Conservation (phyloP, 352 stramenopile species). For the Phytophthora crassamura region DNA sequence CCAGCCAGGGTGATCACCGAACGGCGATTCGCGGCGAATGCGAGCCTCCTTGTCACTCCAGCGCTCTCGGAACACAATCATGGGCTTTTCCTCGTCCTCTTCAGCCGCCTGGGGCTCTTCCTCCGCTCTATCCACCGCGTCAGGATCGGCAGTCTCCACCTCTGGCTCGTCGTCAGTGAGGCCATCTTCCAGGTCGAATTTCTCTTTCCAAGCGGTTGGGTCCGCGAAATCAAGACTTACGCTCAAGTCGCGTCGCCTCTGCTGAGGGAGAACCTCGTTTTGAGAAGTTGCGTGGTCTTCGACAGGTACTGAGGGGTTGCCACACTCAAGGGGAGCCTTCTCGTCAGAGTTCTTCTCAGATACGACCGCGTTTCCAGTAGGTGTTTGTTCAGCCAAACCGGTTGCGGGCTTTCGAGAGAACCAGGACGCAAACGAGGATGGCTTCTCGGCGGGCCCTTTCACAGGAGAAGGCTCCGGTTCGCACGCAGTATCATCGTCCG, state of each 20-base stretch:
- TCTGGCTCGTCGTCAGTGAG: slow-evolving; percentile 58
- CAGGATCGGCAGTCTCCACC: slow-evolving; percentile 37
- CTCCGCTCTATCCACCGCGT: slow-evolving; percentile 20
- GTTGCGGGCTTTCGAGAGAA: slow-evolving; percentile 38
- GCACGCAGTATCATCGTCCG: slow-evolving; percentile 18
- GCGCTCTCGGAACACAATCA: slow-evolving; percentile 85
- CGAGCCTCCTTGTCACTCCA: slow-evolving; percentile 82
- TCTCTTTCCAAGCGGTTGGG: slow-evolving; percentile 70
- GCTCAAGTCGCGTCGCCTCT: slow-evolving; percentile 61
- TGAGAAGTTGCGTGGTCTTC: slow-evolving; percentile 33
- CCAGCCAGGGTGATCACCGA: slow-evolving; percentile 65
- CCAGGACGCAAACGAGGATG: slow-evolving; percentile 38
- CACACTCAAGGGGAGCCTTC: slow-evolving; percentile 12
- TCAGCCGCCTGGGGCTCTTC: slow-evolving; percentile 20
- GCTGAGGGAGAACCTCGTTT: slow-evolving; percentile 36
- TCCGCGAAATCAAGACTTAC: slow-evolving; percentile 81
- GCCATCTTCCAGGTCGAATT: slow-evolving; percentile 78
- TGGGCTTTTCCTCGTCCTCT: slow-evolving; percentile 68
- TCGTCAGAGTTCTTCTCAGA: not conserved
- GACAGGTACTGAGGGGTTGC: slow-evolving; percentile 2
- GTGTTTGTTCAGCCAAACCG: not conserved
- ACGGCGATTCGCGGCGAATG: slow-evolving; percentile 62
- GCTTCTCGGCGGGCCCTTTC: slow-evolving; percentile 17
- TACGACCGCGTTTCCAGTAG: slow-evolving; percentile 2
- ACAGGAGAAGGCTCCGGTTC: slow-evolving; percentile 28